These are phyloP conservation scores for Podila verticillata DNA, from an alignment of 192 early-diverging fungal species.

Conservation along the genomic window DNA sequence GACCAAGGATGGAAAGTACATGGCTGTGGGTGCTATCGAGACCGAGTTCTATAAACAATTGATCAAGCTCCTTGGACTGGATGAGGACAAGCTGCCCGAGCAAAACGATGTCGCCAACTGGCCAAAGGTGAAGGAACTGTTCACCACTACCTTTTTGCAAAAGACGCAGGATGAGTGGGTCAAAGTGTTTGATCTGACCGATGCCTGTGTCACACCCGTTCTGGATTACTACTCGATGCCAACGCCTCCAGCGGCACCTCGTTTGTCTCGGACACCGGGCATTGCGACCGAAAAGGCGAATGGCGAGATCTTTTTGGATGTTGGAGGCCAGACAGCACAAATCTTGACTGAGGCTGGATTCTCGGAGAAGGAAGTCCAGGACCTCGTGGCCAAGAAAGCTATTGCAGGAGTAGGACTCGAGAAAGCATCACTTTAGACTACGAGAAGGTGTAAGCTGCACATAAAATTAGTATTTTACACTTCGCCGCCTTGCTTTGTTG, in stretches of 20 bases:
- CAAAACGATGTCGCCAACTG: conserved; percentile 64
- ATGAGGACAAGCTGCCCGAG: conserved; percentile 45
- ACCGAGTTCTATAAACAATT: conserved; percentile 69
- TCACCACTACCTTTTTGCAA: conserved; percentile 55
- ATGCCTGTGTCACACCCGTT: conserved; percentile 76
- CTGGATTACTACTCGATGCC: conserved; percentile 55
- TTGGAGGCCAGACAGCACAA: conserved; percentile 56
- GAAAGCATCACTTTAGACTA: conserved; percentile 28
- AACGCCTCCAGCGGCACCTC: conserved; percentile 62
- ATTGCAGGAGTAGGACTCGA: conserved; percentile 30
- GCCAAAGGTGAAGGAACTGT: conserved; percentile 61
- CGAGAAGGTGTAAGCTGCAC: too few relatives aligned
- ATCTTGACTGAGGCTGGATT: conserved; percentile 58
- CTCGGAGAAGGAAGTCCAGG: conserved; percentile 47
- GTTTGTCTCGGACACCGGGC: conserved; percentile 62
- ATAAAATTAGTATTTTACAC: too few relatives aligned
- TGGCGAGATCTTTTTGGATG: conserved; percentile 41
- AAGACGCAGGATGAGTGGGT: conserved; percentile 75
- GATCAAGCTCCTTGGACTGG: conserved; percentile 55
- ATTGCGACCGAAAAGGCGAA: not conserved
- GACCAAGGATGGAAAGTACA: conserved; percentile 71
- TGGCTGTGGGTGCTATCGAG: conserved; percentile 76
- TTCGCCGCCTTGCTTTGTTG: too few relatives aligned
- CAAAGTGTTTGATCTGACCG: conserved; percentile 63
- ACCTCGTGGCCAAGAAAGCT: conserved; percentile 39